Evolutionary conservation across 306 rosid species (phyloP).

Genomic region (Medicago lupulina): DNA sequence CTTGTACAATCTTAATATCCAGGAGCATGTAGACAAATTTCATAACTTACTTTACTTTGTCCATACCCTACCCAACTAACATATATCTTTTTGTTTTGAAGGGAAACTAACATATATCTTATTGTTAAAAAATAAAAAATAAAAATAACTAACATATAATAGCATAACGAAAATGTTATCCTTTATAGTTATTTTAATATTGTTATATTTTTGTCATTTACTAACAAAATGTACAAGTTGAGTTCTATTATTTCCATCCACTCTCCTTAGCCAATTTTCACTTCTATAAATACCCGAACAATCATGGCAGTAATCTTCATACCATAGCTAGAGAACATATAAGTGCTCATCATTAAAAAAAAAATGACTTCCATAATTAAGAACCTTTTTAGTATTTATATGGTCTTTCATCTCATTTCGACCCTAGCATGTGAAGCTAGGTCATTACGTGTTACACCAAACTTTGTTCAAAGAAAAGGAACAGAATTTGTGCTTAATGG

Average conservation of each 20-base stretch:
- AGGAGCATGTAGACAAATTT: not conserved
- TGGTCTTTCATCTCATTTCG: not conserved
- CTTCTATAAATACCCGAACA: slow-evolving; percentile 34
- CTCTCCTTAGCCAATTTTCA: not conserved
- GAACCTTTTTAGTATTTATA: slow-evolving; percentile 2
- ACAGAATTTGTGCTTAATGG: slow-evolving; percentile 44
- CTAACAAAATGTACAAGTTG: not conserved
- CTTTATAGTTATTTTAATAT: slow-evolving; percentile 12
- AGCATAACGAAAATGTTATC: slow-evolving; percentile 22
- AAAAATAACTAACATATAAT: slow-evolving; percentile 31
- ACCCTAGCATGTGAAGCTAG: slow-evolving; percentile 40
- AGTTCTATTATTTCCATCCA: slow-evolving; percentile 11
- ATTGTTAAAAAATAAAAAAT: not conserved
- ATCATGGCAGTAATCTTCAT: slow-evolving; percentile 3
- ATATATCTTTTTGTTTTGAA: not conserved
- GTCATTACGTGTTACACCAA: not conserved
- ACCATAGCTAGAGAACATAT: not conserved
- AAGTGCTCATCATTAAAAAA: not conserved
- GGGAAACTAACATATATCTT: not conserved
- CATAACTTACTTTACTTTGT: slow-evolving; percentile 2
- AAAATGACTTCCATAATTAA: slow-evolving; percentile 16
- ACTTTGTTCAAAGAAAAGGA: slow-evolving; percentile 50
- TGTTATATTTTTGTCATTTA: slow-evolving; percentile 35
- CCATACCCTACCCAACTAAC: slow-evolving; percentile 31
- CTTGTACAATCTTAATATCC: not conserved